phyloP scores from a whole-genome alignment of 441 rosid genomes.

The Flueggea neowawraea region DNA sequence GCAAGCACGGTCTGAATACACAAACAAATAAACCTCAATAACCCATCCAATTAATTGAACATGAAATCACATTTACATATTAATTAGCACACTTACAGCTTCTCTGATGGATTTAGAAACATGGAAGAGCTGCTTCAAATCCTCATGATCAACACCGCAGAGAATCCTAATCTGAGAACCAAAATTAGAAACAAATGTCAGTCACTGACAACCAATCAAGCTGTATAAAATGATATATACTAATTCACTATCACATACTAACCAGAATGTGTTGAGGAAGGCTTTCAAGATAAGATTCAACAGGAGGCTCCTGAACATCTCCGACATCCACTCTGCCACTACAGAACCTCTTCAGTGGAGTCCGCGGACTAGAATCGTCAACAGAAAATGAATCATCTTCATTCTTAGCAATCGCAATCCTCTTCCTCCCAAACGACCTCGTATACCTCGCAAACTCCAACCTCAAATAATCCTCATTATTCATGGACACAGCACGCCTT shows the following conservation, averaged over 20 bases:
- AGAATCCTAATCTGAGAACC: constrained; percentile 54
- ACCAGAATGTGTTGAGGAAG: constrained; percentile 81
- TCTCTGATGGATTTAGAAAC: constrained; percentile 76
- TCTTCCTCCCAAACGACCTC: constrained; percentile 67
- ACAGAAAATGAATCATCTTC: background rate
- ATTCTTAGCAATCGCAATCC: constrained; percentile 46
- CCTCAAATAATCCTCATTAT: constrained; percentile 27
- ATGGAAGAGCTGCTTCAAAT: constrained; percentile 53
- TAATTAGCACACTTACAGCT: constrained; percentile 53
- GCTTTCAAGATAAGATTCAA: constrained; percentile 49
- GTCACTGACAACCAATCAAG: background rate
- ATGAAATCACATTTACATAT: background rate
- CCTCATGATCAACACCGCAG: constrained; percentile 68
- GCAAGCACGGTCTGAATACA: constrained; percentile 55
- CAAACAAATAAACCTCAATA: background rate
- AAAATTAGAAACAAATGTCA: constrained; percentile 3
- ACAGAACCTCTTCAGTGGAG: constrained; percentile 57
- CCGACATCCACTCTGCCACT: constrained; percentile 16
- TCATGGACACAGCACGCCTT: constrained; percentile 17
- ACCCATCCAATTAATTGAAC: background rate
- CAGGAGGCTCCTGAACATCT: constrained; percentile 2
- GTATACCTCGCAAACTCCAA: constrained; percentile 48
- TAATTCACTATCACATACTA: constrained; percentile 7
- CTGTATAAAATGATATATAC: background rate
- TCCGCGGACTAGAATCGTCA: constrained; percentile 1